Base-by-base conservation (phyloP, 2,329 filamentous ascomycete genomes). In the Aspergillaceae sp. region DNA sequence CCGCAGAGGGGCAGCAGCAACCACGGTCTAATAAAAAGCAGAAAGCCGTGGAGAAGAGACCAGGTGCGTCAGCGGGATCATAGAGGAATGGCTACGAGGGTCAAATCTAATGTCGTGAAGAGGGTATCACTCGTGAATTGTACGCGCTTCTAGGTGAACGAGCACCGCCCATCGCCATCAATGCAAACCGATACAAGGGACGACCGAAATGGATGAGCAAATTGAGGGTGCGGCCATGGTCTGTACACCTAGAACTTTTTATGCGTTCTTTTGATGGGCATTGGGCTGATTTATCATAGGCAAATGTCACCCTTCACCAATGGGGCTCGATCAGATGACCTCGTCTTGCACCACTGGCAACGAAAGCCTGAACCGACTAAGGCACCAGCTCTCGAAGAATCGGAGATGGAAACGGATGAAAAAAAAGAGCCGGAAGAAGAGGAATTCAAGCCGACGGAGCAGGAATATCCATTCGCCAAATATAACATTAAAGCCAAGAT, bases 401-500 rank as follows among this genome's bases (percentile, higher is more conserved):
- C 56, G 42, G 56, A 58, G 47, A 60, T 67, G 59, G 67, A 71
- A 10, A 28, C 57, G 41, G 63, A 69, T 42, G 62, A 62, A 33
- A 66, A 66, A n/a, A 57, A 61, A n/a, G 63, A 67, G 40, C 54
- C 68, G 56, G 55, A 61, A 56, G 57, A 60, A n/a, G 64, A 66
- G 40, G 55, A 68, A 56, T 51, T 58, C 1, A 61, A 64, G 34
- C 51, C 58, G 7, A 49, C 52, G 42, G 72, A 76, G 51, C 65
- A 71, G 40, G 71, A 73, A 51, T 78, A 77, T 50, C 61, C 74
- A 2, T 97, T 92, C 67, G 81, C 87, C 41, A 94, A 91, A 62
- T 97, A 86, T 75, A 94, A 96, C 62, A 82, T 94, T 45, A 78
- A 84, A 53, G 79, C 91, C 9, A 77, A 84, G 3, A 75, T 89